phyloP scores from a whole-genome alignment of 2,329 filamentous ascomycete genomes.

The Sclerotinia spermophila region DNA sequence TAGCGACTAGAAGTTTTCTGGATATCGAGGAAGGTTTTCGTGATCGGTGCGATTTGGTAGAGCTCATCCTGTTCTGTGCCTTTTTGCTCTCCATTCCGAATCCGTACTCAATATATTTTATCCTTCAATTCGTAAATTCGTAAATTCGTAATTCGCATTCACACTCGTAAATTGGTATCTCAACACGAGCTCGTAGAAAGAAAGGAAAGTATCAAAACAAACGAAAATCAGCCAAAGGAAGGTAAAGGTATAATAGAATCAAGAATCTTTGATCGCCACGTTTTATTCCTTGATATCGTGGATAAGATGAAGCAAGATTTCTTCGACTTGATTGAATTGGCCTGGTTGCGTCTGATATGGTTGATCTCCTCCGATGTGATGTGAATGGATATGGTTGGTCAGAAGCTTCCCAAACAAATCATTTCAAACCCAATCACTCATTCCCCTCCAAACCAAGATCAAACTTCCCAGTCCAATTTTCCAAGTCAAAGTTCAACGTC shows the following conservation, averaged over 20 bases:
- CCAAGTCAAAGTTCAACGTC: neutral
- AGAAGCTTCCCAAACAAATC: neutral
- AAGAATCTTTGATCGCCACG: neutral
- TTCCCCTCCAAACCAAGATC: constrained; percentile 1
- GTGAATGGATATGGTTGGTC: neutral
- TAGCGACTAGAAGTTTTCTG: constrained; percentile 19
- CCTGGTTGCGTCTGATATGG: neutral
- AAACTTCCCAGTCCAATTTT: neutral
- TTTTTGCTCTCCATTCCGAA: neutral
- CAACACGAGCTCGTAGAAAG: neutral
- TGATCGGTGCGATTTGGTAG: constrained; percentile 19
- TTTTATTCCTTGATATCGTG: constrained; percentile 15
- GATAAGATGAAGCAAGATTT: neutral
- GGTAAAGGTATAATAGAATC: neutral
- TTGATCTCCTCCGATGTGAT: neutral
- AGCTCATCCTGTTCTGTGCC: constrained; percentile 16
- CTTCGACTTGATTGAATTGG: neutral
- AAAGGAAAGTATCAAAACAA: neutral
- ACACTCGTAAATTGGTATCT: neutral
- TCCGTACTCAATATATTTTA: neutral
- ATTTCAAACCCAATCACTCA: neutral
- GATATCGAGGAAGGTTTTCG: constrained; percentile 18
- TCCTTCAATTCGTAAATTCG: neutral
- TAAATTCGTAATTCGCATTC: neutral
- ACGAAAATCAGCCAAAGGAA: neutral